phyloP scores from a whole-genome alignment of 495 filamentous ascomycete species.

The Penicillium turbatum region DNA sequence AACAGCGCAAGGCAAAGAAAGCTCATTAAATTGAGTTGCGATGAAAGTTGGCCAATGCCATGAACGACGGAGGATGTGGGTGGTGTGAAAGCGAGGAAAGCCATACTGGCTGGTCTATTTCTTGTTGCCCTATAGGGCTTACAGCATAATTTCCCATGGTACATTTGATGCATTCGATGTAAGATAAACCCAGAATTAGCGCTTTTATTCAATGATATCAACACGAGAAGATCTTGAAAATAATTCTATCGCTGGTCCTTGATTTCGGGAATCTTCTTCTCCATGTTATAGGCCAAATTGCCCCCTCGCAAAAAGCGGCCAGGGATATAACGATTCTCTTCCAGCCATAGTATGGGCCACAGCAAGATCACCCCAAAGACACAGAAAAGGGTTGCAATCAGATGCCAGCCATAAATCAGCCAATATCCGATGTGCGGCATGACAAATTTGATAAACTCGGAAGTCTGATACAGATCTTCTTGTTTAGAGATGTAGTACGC shows the following conservation, averaged over 20 bases:
- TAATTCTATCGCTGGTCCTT: conserved; percentile 15
- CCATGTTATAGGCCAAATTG: conserved; percentile 28
- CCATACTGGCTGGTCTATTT: background rate
- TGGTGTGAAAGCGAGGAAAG: background rate
- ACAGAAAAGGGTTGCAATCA: conserved; percentile 59
- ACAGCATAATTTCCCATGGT: background rate
- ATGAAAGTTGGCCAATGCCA: background rate
- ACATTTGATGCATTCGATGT: background rate
- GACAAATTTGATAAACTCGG: conserved; percentile 70
- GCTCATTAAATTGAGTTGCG: background rate
- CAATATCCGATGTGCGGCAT: conserved; percentile 39
- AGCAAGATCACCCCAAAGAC: conserved; percentile 49
- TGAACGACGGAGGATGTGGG: background rate
- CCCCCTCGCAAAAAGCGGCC: conserved; percentile 18
- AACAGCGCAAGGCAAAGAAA: conserved; percentile 21
- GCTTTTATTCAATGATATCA: background rate
- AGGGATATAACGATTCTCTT: conserved; percentile 36
- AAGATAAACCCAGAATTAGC: background rate
- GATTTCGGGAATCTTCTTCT: conserved; percentile 25
- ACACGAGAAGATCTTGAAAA: background rate
- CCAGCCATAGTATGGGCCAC: conserved; percentile 51
- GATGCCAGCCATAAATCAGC: conserved; percentile 54
- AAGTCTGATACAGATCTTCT: conserved; percentile 78
- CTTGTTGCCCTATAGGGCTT: background rate
- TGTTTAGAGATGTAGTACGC: conserved; percentile 68